Evolutionary conservation across 805 yeast genomes (phyloP), one percentile per base, ranked within the genome.

Genomic region (Schwanniomyces yamadae): DNA sequence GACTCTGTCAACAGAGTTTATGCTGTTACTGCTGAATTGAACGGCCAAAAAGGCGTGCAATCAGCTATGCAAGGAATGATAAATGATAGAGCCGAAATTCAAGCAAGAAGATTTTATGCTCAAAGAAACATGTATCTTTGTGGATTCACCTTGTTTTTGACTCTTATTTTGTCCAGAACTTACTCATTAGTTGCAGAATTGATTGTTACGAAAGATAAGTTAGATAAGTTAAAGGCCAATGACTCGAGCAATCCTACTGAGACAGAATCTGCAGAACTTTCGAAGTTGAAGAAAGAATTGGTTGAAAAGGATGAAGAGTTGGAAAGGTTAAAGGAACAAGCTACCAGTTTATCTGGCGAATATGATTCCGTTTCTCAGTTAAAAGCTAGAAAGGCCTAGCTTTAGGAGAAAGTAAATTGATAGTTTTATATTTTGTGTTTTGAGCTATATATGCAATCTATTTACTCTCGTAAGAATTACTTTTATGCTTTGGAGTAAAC

Each of bases 61-160:
- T 42, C 39, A 14, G 47, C 48, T 25, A 37, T 46, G 27, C 39
- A 45, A 23, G 59, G 58, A 3, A 41, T 64, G 16, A 35, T 69
- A 33, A 68, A 67, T 41, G 91, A 85, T 50, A 73, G 96, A 40
- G 67, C 88, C 14, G 98, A 93, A 54, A 72, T 85, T 37, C 89
- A 84, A 61, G 93, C 96, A 15, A 78, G 96, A 62, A 77, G 89
- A 54, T 93, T 93, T 63, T 90, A 90, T 56, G 88, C 97, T 14
- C 99, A 93, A 68, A 80, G 99, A 68, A 93, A 93, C 71, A 79
- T 89, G 82, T 93, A 93, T 53, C 73, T 93, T 33, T 88, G 96
- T 49, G 99, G 99, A 1, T 88, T 90, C 64, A 89, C 98, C 2
- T 75, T 93, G 59, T 93, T 93, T 59, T 70, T 93, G 53, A 85